A percentile compares a stretch with the other conserved stretches of the same genome.
Evolutionary conservation across 345 rosid species (phyloP).

Genomic region (Salix suchowensis): DNA sequence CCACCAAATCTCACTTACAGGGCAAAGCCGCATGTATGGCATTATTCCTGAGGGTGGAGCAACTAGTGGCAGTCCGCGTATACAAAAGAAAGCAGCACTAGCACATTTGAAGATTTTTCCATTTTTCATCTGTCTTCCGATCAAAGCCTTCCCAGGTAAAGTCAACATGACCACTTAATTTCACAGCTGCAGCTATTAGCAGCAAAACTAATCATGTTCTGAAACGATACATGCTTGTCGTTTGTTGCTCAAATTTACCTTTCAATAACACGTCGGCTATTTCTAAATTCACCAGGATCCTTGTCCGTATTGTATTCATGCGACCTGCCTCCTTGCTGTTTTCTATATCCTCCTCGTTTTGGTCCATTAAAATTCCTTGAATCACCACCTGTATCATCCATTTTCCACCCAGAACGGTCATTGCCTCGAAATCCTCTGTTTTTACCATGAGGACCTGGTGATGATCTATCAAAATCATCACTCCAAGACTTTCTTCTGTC

Average conservation of each 20-base stretch:
- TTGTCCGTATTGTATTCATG: constrained; percentile 8
- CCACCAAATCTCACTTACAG: not conserved
- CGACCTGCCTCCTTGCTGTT: constrained; percentile 16
- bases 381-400: constrained; percentile 12
- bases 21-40: not conserved
- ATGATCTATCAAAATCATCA: constrained; percentile 17
- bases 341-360: constrained; percentile 16
- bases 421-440: constrained; percentile 21
- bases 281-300: constrained; percentile 36
- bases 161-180: not conserved
- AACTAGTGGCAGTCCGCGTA: not conserved
- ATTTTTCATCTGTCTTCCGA: not conserved
- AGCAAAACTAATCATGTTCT: not conserved
- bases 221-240: not conserved
- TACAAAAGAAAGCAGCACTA: not conserved
- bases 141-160: not conserved
- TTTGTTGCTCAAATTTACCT: constrained; percentile 21
- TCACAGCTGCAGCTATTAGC: not conserved
- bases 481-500: constrained; percentile 15
- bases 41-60: not conserved
- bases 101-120: not conserved
- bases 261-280: constrained; percentile 52
- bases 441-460: constrained; percentile 21
- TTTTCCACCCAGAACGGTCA: constrained; percentile 12
- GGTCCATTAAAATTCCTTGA: constrained; percentile 13